A percentile compares a stretch with the other conserved stretches of the same genome.
These are phyloP conservation scores for Canavalia gladiata DNA, from an alignment of 306 rosid genomes.

Conservation along the genomic window DNA sequence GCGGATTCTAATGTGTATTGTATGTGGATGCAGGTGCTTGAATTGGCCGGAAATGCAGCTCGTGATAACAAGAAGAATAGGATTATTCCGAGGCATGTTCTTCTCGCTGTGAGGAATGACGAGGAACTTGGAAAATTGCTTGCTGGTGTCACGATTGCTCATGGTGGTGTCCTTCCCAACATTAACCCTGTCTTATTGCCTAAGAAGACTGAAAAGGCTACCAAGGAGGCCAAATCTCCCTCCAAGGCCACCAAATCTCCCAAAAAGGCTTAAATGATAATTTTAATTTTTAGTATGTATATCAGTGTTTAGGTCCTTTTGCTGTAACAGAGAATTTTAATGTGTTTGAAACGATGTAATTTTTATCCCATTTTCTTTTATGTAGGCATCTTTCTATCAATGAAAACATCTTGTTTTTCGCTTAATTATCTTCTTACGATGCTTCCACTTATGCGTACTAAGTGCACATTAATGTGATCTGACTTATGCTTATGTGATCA, in stretches of 20 bases:
- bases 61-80: conserved; percentile 84
- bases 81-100: conserved; percentile 73
- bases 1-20: neutral
- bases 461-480: too few relatives aligned
- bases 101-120: conserved; percentile 79
- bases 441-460: too few relatives aligned
- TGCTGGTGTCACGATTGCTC: conserved; percentile 81
- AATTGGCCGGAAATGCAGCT: conserved; percentile 92
- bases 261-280: conserved; percentile 57
- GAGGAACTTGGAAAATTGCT: conserved; percentile 85
- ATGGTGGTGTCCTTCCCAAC: conserved; percentile 89
- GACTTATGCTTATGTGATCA: too few relatives aligned
- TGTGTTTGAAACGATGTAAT: neutral
- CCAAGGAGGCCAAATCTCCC: conserved; percentile 69
- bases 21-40: conserved; percentile 62
- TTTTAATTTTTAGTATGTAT: conserved; percentile 47
- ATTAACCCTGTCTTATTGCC: conserved; percentile 85
- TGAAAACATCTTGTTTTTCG: neutral
- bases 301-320: conserved; percentile 25
- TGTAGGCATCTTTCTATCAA: neutral
- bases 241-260: conserved; percentile 74
- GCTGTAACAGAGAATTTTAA: neutral
- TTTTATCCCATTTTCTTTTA: neutral
- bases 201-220: conserved; percentile 58
- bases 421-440: neutral